Percentiles rank a stretch among this genome's conserved stretches.
These are phyloP conservation scores for Porcisia deanei DNA, from an alignment of 208 protist genomes.

Conservation along the genomic window DNA sequence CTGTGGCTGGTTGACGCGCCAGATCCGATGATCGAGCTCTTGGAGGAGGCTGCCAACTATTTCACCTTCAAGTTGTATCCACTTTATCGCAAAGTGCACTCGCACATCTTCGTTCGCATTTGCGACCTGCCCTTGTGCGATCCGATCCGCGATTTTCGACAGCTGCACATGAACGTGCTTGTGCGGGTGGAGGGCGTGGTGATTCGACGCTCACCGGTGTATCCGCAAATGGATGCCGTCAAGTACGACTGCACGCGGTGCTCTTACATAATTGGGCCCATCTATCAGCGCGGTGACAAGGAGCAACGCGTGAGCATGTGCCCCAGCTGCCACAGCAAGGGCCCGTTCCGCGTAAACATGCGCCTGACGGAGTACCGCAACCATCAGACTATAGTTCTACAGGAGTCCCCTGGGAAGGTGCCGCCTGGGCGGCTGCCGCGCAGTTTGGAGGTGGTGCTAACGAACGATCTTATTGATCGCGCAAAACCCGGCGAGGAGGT, in stretches of 20 bases:
- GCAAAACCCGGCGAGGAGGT: constrained; percentile 98
- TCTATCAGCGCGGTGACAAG: constrained; percentile 89
- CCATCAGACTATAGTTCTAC: constrained; percentile 98
- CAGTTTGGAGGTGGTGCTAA: constrained; percentile 97
- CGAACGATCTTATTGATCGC: constrained; percentile 98
- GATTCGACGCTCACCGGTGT: constrained; percentile 97
- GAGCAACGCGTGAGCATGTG: constrained; percentile 90
- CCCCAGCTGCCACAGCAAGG: constrained; percentile 92
- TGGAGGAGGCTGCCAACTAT: constrained; percentile 96
- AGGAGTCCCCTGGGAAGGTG: constrained; percentile 99
- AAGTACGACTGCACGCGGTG: constrained; percentile 98
- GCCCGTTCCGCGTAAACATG: constrained; percentile 96
- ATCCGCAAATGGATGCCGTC: constrained; percentile 97
- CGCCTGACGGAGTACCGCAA: constrained; percentile 98
- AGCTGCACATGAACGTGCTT: constrained; percentile 97
- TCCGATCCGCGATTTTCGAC: constrained; percentile 97
- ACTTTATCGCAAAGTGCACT: constrained; percentile 94
- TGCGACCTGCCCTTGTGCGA: constrained; percentile 96
- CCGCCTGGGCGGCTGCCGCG: constrained; percentile 97
- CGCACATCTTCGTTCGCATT: constrained; percentile 96
- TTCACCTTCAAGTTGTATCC: constrained; percentile 92
- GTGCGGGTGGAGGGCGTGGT: constrained; percentile 98
- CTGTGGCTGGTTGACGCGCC: constrained; percentile 97
- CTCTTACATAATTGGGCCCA: constrained; percentile 91
- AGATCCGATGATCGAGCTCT: constrained; percentile 96